A percentile compares a stretch with the other conserved stretches of the same genome.
Evolutionary conservation across 148 eudicot genomes (phyloP).

Genomic region (Vaccinium myrtillus): DNA sequence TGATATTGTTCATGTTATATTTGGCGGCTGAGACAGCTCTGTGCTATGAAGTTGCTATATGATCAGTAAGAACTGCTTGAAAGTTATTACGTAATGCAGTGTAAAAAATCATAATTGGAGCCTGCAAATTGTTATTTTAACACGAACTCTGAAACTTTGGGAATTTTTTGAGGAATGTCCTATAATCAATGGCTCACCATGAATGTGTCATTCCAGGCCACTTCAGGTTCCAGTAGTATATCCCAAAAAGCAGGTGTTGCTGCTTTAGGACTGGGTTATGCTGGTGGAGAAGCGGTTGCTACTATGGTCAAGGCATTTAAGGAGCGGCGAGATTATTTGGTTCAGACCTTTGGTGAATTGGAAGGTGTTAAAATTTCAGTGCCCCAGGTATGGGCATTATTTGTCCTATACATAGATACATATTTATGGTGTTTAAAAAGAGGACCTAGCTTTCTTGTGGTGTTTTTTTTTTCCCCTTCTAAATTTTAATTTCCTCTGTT

Average conservation of each 20-base stretch:
- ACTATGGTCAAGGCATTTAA: conserved; percentile 86
- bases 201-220: conserved; percentile 43
- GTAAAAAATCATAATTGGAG: background rate
- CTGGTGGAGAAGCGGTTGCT: conserved; percentile 84
- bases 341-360: conserved; percentile 64
- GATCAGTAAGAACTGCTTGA: background rate
- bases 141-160: background rate
- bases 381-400: conserved; percentile 55
- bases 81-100: background rate
- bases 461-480: background rate
- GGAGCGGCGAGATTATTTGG: conserved; percentile 84
- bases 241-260: conserved; percentile 93
- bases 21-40: background rate
- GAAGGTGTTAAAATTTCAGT: conserved; percentile 87
- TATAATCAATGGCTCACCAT: background rate
- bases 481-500: background rate
- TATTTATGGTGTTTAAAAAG: background rate
- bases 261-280: conserved; percentile 88
- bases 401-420: background rate
- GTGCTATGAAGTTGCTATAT: background rate
- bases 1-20: background rate
- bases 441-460: background rate
- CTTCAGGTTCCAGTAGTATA: conserved; percentile 90
- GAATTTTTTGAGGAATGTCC: background rate
- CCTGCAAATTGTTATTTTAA: background rate